Evolutionary conservation across 2,329 filamentous ascomycete genomes (phyloP).

Genomic region (Xylaria sp.): DNA sequence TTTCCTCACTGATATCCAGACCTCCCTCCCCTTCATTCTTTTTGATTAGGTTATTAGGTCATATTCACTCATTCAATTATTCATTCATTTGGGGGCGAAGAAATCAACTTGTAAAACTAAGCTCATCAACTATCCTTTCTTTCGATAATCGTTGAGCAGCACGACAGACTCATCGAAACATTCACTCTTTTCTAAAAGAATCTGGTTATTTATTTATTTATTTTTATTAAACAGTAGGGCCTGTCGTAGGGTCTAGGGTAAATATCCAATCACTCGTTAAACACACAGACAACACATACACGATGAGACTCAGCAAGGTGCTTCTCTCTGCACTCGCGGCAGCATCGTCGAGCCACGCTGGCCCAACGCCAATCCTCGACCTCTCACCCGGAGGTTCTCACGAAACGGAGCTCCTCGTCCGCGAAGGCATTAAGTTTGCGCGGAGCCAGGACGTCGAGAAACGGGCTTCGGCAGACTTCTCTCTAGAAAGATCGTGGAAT

Average conservation of each 20-base stretch:
- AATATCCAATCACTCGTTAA: slow-evolving; percentile 6
- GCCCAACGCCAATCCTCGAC: slow-evolving; percentile 23
- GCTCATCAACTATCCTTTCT: background rate
- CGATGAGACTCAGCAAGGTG: slow-evolving; percentile 12
- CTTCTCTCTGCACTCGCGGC: slow-evolving; percentile 14
- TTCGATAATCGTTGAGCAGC: background rate
- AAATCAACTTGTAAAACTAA: background rate
- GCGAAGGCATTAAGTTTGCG: slow-evolving; percentile 32
- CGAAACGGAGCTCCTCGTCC: slow-evolving; percentile 29
- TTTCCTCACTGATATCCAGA: background rate
- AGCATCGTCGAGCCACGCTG: slow-evolving; percentile 14
- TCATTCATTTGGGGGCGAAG: background rate
- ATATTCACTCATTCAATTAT: slow-evolving; percentile 6
- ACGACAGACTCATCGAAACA: background rate
- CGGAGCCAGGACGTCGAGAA: slow-evolving; percentile 31
- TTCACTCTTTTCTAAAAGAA: slow-evolving; percentile 1
- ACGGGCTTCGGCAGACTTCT: slow-evolving; percentile 28
- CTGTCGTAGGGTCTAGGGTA: background rate
- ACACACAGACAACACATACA: background rate
- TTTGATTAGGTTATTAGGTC: background rate
- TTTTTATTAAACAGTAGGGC: background rate
- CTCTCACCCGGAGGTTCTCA: slow-evolving; percentile 16
- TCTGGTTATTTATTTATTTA: background rate
- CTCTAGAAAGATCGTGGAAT: slow-evolving; percentile 29
- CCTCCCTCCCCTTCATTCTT: slow-evolving; percentile 3